Evolutionary conservation across 2,329 filamentous ascomycete species (phyloP).

Genomic region (Leptographium procerum): DNA sequence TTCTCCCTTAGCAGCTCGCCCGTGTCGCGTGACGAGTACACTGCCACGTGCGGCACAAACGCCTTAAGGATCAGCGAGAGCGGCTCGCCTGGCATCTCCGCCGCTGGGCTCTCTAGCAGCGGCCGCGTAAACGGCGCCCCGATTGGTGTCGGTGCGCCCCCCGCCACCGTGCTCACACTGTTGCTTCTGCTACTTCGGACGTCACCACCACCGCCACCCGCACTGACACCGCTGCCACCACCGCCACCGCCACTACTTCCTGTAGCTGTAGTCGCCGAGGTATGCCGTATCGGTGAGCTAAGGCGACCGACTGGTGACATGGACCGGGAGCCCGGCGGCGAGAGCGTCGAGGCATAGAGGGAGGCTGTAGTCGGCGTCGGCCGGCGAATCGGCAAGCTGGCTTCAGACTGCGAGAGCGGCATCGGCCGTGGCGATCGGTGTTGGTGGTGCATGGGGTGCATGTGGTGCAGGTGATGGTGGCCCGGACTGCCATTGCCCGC

Average conservation of each 20-base stretch:
- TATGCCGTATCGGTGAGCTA: slow-evolving; percentile 41
- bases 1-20: slow-evolving; percentile 71
- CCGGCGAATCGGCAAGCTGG: slow-evolving; percentile 37
- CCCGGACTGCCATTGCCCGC: slow-evolving; percentile 17
- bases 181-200: neutral
- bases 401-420: slow-evolving; percentile 39
- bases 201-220: too few species aligned
- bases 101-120: slow-evolving; percentile 17
- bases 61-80: slow-evolving; percentile 59
- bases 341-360: slow-evolving; percentile 53
- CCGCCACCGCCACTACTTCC: neutral
- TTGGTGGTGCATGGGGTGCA: neutral
- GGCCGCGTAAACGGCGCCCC: slow-evolving; percentile 29
- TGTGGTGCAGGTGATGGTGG: slow-evolving; percentile 27
- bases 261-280: slow-evolving; percentile 32
- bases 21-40: slow-evolving; percentile 79
- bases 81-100: slow-evolving; percentile 8
- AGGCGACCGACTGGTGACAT: slow-evolving; percentile 51
- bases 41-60: slow-evolving; percentile 79
- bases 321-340: slow-evolving; percentile 56
- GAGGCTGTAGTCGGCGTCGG: slow-evolving; percentile 48
- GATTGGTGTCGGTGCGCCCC: slow-evolving; percentile 15
- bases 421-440: slow-evolving; percentile 12
- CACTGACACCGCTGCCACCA: neutral
- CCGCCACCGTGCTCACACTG: neutral